Evolutionary conservation across 148 eudicot genomes (phyloP), one percentile per base, ranked within the genome.

Genomic region (Cornus suecica): DNA sequence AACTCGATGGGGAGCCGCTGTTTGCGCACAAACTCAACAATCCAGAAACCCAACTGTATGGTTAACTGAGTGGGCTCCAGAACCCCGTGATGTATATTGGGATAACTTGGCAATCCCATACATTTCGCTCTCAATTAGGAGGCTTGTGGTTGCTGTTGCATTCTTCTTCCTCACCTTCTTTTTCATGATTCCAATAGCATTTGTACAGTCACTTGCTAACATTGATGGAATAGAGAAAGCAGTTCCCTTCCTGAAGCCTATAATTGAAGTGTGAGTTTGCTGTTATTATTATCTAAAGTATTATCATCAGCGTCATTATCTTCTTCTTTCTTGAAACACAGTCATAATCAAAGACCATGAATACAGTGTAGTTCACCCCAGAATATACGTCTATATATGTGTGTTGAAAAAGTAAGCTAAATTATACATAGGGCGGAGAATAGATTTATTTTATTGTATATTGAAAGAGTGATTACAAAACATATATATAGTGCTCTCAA

Each of bases 51-150:
- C 88, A 34, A 85, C 88, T n/a, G 2, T 83, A 24, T 88, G 91
- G 91, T 76, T 85, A 73, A 88, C 91, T 3, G 84, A 86, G 77
- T 88, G 88, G 91, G 91, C 94, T 31, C 83, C 94, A 16, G 94
- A 90, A 80, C 94, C 94, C 26, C 87, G 88, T 45, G 94, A 90
- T 83, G 87, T 90, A 5, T 90, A 76, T 77, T 90, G 94, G 94
- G 72, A 77, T 73, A 90, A 90, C 73, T 79, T 90, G 31, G 87
- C 94, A 45, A 86, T 88, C 69, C 88, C 91, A 67, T 88, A 79
- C 30, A 80, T 88, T 71, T 88, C 91, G 27, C 84, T 88, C 16
- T 54, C 88, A 65, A 78, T 88, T 71, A 76, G 94, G 80, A 86
- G 86, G 88, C 88, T 88, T 42, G 70, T 90, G 16, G 56, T 77